Evolutionary conservation across 108 stramenopile genomes (phyloP).

Genomic region (Ochromonas danica): DNA sequence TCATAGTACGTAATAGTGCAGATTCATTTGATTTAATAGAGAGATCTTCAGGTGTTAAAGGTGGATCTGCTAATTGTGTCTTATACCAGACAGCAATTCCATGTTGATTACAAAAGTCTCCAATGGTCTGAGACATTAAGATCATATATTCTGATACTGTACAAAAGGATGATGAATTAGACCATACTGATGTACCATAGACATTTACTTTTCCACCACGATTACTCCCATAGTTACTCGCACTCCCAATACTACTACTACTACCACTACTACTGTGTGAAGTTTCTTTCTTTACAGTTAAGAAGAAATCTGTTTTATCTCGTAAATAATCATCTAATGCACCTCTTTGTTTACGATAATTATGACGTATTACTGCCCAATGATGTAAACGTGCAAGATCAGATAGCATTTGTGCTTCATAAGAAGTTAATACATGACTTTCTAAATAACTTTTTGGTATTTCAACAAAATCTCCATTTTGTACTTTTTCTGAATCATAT

Average conservation of each 20-base stretch:
- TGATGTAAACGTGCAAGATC: conserved; percentile 4
- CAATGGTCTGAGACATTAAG: conserved; percentile 2
- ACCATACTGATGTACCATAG: background rate
- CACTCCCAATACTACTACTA: too few species aligned
- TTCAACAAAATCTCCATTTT: background rate
- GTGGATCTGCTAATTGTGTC: background rate
- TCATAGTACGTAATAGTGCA: background rate
- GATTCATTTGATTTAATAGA: background rate
- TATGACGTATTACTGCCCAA: background rate
- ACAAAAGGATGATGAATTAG: background rate
- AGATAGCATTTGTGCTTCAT: background rate
- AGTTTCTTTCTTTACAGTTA: background rate
- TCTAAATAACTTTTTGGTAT: too few species aligned
- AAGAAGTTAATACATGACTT: background rate
- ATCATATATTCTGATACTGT: conserved; percentile 6
- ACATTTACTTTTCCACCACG: background rate
- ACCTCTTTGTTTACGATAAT: background rate
- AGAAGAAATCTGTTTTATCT: conserved; percentile 13
- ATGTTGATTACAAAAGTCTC: background rate
- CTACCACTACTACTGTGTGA: background rate
- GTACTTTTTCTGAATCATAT: background rate
- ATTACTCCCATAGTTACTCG: background rate
- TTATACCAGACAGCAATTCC: background rate
- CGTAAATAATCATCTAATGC: conserved; percentile 10
- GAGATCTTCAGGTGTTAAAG: background rate